These are phyloP conservation scores for Endocladia muricata DNA, from an alignment of 31 red algal genomes.

Conservation along the genomic window DNA sequence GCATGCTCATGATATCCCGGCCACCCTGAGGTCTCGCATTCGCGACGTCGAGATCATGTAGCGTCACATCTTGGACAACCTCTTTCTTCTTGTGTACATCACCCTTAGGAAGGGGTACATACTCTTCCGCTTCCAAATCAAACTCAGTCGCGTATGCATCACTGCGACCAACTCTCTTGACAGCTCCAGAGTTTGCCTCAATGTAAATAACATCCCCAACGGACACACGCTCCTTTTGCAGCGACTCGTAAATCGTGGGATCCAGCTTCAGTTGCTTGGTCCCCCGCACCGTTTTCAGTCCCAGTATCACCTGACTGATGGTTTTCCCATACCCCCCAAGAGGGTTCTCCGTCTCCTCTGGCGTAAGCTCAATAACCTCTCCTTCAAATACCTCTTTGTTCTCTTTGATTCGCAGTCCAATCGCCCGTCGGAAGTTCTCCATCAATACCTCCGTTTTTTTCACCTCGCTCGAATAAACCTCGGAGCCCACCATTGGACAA, in stretches of 20 bases:
- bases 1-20: slow-evolving; percentile 85
- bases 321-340: slow-evolving; percentile 89
- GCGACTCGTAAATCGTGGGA: slow-evolving; percentile 89
- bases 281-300: slow-evolving; percentile 83
- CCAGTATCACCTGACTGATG: slow-evolving; percentile 84
- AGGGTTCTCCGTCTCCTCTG: slow-evolving; percentile 93
- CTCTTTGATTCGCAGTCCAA: slow-evolving; percentile 98
- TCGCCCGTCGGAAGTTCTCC: slow-evolving; percentile 95
- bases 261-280: slow-evolving; percentile 91
- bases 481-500: slow-evolving; percentile 92
- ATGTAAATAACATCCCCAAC: slow-evolving; percentile 98
- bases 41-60: slow-evolving; percentile 96
- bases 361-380: slow-evolving; percentile 90
- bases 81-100: slow-evolving; percentile 95
- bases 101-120: slow-evolving; percentile 98
- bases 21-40: slow-evolving; percentile 94
- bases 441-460: slow-evolving; percentile 99
- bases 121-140: slow-evolving; percentile 98
- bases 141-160: slow-evolving; percentile 95
- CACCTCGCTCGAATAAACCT: slow-evolving; percentile 98
- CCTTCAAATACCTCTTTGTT: slow-evolving; percentile 99
- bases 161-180: slow-evolving; percentile 93
- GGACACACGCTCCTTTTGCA: slow-evolving; percentile 87
- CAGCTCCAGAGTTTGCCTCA: slow-evolving; percentile 92
- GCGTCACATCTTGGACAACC: slow-evolving; percentile 96